Evolutionary conservation across 371 early-diverging fungal genomes (phyloP).

Genomic region (Mucor indicus): DNA sequence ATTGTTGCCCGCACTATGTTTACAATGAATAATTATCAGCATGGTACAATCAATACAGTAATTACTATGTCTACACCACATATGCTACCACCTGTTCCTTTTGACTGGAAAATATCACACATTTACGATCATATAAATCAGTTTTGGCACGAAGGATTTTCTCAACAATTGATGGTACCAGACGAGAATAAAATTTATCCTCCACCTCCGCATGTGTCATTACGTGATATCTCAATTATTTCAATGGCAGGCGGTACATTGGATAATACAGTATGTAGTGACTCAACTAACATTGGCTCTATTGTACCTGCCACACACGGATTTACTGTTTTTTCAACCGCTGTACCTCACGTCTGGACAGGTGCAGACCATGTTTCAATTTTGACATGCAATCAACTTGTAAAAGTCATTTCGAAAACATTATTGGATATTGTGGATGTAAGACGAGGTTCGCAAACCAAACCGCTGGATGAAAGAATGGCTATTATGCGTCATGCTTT

Average conservation of each 20-base stretch:
- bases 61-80: slow-evolving; percentile 93
- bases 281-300: slow-evolving; percentile 71
- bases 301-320: slow-evolving; percentile 71
- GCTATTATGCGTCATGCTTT: slow-evolving; percentile 56
- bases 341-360: slow-evolving; percentile 86
- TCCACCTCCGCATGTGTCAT: slow-evolving; percentile 17
- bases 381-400: slow-evolving; percentile 92
- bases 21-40: slow-evolving; percentile 68
- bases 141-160: slow-evolving; percentile 69
- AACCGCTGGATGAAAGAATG: slow-evolving; percentile 65
- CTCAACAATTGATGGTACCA: slow-evolving; percentile 5
- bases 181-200: slow-evolving; percentile 4
- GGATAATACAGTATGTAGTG: slow-evolving; percentile 83
- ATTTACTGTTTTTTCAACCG: slow-evolving; percentile 70
- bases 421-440: slow-evolving; percentile 70
- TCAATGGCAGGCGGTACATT: slow-evolving; percentile 91
- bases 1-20: slow-evolving; percentile 86
- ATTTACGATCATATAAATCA: slow-evolving; percentile 72
- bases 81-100: slow-evolving; percentile 75
- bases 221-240: slow-evolving; percentile 68
- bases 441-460: slow-evolving; percentile 61
- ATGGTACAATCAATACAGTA: slow-evolving; percentile 78
- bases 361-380: slow-evolving; percentile 87
- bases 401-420: slow-evolving; percentile 55
- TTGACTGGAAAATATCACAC: slow-evolving; percentile 75